Percentiles rank a stretch among this genome's conserved stretches.
phyloP scores from a whole-genome alignment of 2,329 filamentous ascomycete species.

The Ambrosiella cleistominuta region DNA sequence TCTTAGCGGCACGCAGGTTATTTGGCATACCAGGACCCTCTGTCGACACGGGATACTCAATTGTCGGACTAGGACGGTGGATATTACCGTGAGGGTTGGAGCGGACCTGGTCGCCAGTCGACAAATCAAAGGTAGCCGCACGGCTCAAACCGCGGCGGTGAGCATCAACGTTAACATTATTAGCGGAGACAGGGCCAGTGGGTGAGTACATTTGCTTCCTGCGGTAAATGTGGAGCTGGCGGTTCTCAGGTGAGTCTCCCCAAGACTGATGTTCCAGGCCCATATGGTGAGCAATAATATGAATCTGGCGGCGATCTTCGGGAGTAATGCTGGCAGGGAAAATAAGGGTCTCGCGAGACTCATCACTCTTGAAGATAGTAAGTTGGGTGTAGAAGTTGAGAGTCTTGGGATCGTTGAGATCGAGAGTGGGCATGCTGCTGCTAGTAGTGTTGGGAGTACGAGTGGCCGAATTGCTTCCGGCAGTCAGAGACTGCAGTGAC shows the following conservation, averaged over 20 bases:
- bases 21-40: slow-evolving; percentile 45
- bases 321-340: slow-evolving; percentile 70
- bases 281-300: slow-evolving; percentile 91
- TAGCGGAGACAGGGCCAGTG: slow-evolving; percentile 33
- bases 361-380: slow-evolving; percentile 71
- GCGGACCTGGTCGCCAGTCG: slow-evolving; percentile 48
- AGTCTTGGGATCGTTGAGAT: slow-evolving; percentile 79
- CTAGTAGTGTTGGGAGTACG: not conserved
- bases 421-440: slow-evolving; percentile 19
- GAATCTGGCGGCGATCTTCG: slow-evolving; percentile 72
- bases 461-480: slow-evolving; percentile 3
- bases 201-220: slow-evolving; percentile 35
- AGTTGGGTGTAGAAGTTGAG: slow-evolving; percentile 83
- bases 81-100: slow-evolving; percentile 53
- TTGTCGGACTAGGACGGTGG: slow-evolving; percentile 66
- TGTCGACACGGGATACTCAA: slow-evolving; percentile 72
- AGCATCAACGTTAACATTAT: slow-evolving; percentile 53
- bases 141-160: slow-evolving; percentile 75
- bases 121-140: slow-evolving; percentile 94
- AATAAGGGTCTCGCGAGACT: slow-evolving; percentile 58
- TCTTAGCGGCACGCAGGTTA: slow-evolving; percentile 84
- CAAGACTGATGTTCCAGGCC: slow-evolving; percentile 79
- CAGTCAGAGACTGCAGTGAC: slow-evolving; percentile 60
- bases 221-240: slow-evolving; percentile 82
- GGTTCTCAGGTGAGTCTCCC: slow-evolving; percentile 58